phyloP scores from a whole-genome alignment of 768 basidiomycete genomes.

The Multifurca ochricompacta region DNA sequence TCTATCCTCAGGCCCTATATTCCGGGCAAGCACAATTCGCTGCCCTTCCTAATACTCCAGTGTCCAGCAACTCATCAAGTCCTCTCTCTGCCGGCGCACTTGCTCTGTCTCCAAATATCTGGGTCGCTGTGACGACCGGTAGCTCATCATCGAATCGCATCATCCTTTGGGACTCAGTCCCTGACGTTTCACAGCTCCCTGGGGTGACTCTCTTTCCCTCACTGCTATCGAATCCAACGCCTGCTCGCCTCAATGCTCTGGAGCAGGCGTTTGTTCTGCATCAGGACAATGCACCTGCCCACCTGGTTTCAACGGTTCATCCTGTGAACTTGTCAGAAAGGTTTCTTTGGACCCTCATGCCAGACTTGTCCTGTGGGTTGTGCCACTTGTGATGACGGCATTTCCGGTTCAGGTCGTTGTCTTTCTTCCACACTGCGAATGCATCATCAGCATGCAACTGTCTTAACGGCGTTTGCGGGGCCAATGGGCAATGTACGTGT shows the following conservation, averaged over 20 bases:
- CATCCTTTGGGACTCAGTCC: conserved; percentile 72
- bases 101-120: conserved; percentile 60
- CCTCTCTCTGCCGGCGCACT: conserved; percentile 49
- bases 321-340: conserved; percentile 72
- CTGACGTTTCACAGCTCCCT: conserved; percentile 67
- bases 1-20: conserved; percentile 57
- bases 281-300: conserved; percentile 67
- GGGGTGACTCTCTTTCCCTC: conserved; percentile 46
- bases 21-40: conserved; percentile 58
- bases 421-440: conserved; percentile 41
- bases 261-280: conserved; percentile 61
- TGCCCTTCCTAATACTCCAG: conserved; percentile 43
- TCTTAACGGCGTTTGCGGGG: conserved; percentile 66
- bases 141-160: conserved; percentile 41
- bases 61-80: conserved; percentile 33
- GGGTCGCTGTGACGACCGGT: conserved; percentile 56
- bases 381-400: conserved; percentile 67
- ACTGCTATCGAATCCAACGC: conserved; percentile 63
- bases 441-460: conserved; percentile 70
- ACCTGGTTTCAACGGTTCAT: conserved; percentile 64
- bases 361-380: conserved; percentile 64
- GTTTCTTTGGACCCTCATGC: conserved; percentile 72
- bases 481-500: conserved; percentile 65
- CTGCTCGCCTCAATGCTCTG: conserved; percentile 71
- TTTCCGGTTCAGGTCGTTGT: conserved; percentile 70